Evolutionary conservation across 2,329 filamentous ascomycete species (phyloP).

Genomic region (Pestalotiopsis sp.): DNA sequence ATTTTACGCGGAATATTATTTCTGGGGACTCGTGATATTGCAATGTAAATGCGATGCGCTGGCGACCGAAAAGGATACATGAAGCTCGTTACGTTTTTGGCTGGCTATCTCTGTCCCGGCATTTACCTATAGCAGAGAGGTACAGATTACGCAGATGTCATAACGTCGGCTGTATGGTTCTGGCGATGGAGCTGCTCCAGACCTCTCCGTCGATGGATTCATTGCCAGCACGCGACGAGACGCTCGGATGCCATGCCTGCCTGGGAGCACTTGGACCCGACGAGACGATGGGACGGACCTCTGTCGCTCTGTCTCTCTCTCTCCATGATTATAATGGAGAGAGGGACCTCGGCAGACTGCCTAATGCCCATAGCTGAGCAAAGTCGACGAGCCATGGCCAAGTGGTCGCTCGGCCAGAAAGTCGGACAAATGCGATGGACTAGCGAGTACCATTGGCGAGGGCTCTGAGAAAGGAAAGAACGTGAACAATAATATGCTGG

Average conservation of each 20-base stretch:
- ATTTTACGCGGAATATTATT: conserved; percentile 6
- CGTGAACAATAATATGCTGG: background rate
- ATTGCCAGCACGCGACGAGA: background rate
- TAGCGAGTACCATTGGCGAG: background rate
- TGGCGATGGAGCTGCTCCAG: background rate
- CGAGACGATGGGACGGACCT: background rate
- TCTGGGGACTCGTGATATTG: conserved; percentile 10
- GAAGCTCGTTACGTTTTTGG: background rate
- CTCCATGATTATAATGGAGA: background rate
- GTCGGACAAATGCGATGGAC: background rate
- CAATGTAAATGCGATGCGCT: background rate
- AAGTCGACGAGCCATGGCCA: background rate
- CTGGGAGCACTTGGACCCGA: background rate
- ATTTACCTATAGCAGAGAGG: background rate
- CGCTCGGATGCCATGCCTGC: background rate
- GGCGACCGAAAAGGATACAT: background rate
- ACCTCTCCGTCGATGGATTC: background rate
- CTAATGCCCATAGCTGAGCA: background rate
- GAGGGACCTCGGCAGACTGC: background rate
- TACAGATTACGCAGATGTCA: background rate
- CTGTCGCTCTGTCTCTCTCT: background rate
- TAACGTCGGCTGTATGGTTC: background rate
- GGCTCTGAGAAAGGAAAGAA: background rate
- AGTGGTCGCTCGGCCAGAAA: conserved; percentile 1
- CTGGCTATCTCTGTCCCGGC: background rate